phyloP scores from a whole-genome alignment of 139 green algal genomes.

The Penium margaritaceum region DNA sequence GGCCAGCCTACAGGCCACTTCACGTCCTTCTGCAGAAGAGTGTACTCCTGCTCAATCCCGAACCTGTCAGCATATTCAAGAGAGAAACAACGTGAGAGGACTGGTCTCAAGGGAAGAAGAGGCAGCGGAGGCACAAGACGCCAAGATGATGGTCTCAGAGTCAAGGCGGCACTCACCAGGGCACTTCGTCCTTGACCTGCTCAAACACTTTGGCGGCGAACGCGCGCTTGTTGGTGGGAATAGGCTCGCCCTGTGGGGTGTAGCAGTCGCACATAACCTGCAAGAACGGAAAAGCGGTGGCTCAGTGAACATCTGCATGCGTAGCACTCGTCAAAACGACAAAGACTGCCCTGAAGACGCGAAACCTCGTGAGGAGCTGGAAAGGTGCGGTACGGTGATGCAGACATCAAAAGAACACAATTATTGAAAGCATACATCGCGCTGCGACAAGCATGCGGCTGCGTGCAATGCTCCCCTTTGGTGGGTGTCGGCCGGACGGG shows the following conservation, averaged over 20 bases:
- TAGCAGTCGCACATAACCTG: conserved; percentile 88
- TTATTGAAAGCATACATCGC: conserved; percentile 3
- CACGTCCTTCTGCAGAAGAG: conserved; percentile 64
- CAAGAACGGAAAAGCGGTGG: conserved; percentile 65
- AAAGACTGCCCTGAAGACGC: not conserved
- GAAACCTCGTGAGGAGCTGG: conserved; percentile 11
- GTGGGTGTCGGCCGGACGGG: no score
- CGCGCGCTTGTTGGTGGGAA: conserved; percentile 87
- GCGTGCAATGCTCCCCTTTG: no score
- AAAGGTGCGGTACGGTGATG: conserved; percentile 80
- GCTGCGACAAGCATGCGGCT: no score
- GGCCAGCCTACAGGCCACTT: conserved; percentile 88
- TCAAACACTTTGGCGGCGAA: conserved; percentile 55
- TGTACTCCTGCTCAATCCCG: conserved; percentile 86
- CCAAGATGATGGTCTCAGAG: not conserved
- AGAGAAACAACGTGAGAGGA: not conserved
- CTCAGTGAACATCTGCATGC: conserved; percentile 55
- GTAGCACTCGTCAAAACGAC: not conserved
- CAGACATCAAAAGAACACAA: conserved; percentile 57
- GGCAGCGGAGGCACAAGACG: not conserved
- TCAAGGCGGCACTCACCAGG: conserved; percentile 27
- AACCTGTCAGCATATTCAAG: conserved; percentile 73
- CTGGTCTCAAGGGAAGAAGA: not conserved
- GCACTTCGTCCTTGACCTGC: conserved; percentile 64
- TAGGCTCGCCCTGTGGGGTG: conserved; percentile 69